Evolutionary conservation across 2,329 filamentous ascomycete genomes (phyloP).

Genomic region (Claviceps spartinae): DNA sequence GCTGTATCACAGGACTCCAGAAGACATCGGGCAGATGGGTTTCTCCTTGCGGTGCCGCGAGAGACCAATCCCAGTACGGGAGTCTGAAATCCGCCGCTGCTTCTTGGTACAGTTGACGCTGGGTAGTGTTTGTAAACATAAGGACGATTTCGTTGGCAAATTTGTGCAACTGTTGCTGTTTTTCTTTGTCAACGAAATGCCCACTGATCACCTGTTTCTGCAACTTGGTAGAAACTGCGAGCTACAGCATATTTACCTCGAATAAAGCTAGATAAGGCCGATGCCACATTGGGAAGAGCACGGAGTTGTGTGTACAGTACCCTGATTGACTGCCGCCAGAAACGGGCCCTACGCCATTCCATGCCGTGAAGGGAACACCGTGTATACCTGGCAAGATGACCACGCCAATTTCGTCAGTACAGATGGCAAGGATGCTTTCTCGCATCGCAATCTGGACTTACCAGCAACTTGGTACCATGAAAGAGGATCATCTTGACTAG

Average conservation of each 20-base stretch:
- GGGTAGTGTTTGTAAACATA: conserved; percentile 31
- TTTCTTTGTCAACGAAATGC: conserved; percentile 7
- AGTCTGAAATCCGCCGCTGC: conserved; percentile 39
- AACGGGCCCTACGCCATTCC: conserved; percentile 36
- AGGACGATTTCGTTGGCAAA: conserved; percentile 30
- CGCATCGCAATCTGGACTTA: conserved; percentile 22
- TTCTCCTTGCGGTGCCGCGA: conserved; percentile 31
- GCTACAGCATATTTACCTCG: conserved; percentile 27
- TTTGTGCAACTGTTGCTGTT: conserved; percentile 23
- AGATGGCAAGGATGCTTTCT: background rate
- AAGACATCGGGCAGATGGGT: conserved; percentile 31
- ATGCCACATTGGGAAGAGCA: conserved; percentile 73
- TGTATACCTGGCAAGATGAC: conserved; percentile 51
- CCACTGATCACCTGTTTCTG: background rate
- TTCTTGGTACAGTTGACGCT: conserved; percentile 34
- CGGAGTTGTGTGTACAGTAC: conserved; percentile 65
- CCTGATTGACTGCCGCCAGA: conserved; percentile 44
- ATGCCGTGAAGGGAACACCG: conserved; percentile 51
- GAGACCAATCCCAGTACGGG: conserved; percentile 48
- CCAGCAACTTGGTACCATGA: conserved; percentile 73
- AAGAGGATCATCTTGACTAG: conserved; percentile 45
- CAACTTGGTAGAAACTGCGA: background rate
- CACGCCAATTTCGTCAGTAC: background rate
- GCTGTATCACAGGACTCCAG: conserved; percentile 34
- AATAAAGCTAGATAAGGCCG: conserved; percentile 59